phyloP scores from a whole-genome alignment of 179 eudicot genomes.

The Silene vulgaris region DNA sequence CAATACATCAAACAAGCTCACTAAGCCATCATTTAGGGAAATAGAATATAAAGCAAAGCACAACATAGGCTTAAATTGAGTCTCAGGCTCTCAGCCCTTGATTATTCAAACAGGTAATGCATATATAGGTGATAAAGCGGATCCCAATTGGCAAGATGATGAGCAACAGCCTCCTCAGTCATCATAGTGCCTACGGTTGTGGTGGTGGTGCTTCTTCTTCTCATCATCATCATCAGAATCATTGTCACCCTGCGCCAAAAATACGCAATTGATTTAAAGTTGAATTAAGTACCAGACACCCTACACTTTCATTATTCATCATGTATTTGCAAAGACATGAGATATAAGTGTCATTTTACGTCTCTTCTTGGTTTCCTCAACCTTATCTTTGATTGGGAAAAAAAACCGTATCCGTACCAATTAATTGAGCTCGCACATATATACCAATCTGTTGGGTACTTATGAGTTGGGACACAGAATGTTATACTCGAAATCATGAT shows the following conservation, averaged over 20 bases:
- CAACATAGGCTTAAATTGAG: conserved; percentile 10
- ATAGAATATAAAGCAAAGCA: conserved; percentile 3
- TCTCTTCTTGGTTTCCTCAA: background rate
- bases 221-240: conserved; percentile 48
- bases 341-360: background rate
- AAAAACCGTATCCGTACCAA: background rate
- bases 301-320: background rate
- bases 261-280: background rate
- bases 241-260: conserved; percentile 41
- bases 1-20: conserved; percentile 19
- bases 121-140: conserved; percentile 10
- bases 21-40: conserved; percentile 12
- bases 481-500: background rate
- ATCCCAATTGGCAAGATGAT: conserved; percentile 15
- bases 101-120: conserved; percentile 17
- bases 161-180: conserved; percentile 28
- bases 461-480: background rate
- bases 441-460: background rate
- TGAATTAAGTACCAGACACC: background rate
- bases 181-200: conserved; percentile 57
- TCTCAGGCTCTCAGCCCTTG: conserved; percentile 23
- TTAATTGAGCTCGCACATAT: background rate
- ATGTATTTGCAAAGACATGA: background rate
- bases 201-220: conserved; percentile 34
- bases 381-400: background rate